A percentile compares a stretch with the other conserved stretches of the same genome.
Conservation (phyloP, 1,139 yeast genomes). For the Hansenula lynferdii region DNA sequence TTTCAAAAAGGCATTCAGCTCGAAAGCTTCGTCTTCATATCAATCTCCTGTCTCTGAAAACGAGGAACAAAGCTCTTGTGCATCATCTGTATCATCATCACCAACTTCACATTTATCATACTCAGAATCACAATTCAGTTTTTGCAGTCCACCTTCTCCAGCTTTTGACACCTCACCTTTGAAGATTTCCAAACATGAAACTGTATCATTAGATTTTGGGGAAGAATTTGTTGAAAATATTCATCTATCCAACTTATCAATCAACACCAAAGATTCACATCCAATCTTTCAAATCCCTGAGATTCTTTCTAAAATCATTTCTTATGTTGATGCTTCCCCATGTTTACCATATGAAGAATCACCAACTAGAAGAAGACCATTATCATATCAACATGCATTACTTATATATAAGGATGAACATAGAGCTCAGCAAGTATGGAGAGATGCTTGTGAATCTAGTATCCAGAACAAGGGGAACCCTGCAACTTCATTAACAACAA, state of each 20-base stretch:
- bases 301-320: slow-evolving; percentile 56
- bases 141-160: slow-evolving; percentile 1
- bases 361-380: slow-evolving; percentile 61
- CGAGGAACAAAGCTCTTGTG: slow-evolving; percentile 2
- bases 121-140: slow-evolving; percentile 2
- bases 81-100: slow-evolving; percentile 4
- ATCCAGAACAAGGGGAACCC: slow-evolving; percentile 14
- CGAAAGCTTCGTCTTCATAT: not conserved
- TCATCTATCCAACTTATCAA: not conserved
- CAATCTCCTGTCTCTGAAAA: slow-evolving; percentile 15
- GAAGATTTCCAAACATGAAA: not conserved
- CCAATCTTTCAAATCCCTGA: slow-evolving; percentile 74
- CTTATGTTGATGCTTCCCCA: slow-evolving; percentile 48
- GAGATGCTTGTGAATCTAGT: slow-evolving; percentile 19
- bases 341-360: slow-evolving; percentile 53
- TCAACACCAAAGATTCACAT: slow-evolving; percentile 23
- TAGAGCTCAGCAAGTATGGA: slow-evolving; percentile 49
- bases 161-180: not conserved
- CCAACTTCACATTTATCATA: not conserved
- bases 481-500: slow-evolving; percentile 7
- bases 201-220: too few relatives aligned
- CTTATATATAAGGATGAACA: slow-evolving; percentile 50
- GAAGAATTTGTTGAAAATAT: slow-evolving; percentile 7
- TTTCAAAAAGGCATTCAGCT: slow-evolving; percentile 15
- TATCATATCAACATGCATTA: slow-evolving; percentile 59